Percentiles rank a stretch among this genome's conserved stretches.
Evolutionary conservation across 148 eudicot species (phyloP).

Genomic region (Pouteria glomerata): DNA sequence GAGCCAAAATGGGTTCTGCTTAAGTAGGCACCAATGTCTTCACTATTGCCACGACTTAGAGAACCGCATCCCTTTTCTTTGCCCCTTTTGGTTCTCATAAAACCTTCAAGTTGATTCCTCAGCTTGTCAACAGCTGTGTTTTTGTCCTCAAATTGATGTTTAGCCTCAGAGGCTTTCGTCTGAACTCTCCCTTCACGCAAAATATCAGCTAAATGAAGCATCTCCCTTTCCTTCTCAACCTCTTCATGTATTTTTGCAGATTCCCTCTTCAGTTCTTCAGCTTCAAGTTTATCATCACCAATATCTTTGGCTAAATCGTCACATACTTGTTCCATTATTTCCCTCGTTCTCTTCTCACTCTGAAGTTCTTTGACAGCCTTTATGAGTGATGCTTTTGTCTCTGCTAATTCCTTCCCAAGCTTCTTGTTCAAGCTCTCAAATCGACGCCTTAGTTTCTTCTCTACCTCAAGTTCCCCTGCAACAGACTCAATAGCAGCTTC

Average conservation of each 20-base stretch:
- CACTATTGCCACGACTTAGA: conserved; percentile 24
- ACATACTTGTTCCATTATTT: conserved; percentile 55
- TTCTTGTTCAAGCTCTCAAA: conserved; percentile 80
- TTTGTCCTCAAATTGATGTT: conserved; percentile 60
- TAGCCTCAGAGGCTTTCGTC: conserved; percentile 54
- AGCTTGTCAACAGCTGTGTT: conserved; percentile 53
- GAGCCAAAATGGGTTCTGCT: conserved; percentile 20
- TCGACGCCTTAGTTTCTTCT: conserved; percentile 65
- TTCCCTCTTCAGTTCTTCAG: conserved; percentile 44
- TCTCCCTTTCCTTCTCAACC: conserved; percentile 48
- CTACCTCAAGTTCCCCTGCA: conserved; percentile 70
- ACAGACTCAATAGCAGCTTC: conserved; percentile 67
- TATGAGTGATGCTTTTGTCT: conserved; percentile 47
- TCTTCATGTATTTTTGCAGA: conserved; percentile 41
- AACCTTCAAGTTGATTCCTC: conserved; percentile 55
- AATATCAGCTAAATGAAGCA: conserved; percentile 52
- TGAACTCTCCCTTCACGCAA: conserved; percentile 53
- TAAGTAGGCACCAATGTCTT: conserved; percentile 22
- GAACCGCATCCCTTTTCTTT: conserved; percentile 35
- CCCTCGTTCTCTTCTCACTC: conserved; percentile 63
- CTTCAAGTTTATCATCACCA: conserved; percentile 47
- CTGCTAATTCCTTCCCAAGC: conserved; percentile 74
- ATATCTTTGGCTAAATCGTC: conserved; percentile 62
- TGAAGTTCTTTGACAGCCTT: conserved; percentile 67
- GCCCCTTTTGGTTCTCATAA: conserved; percentile 33